Evolutionary conservation across 2,329 filamentous ascomycete genomes (phyloP).

Genomic region (Diaporthe ilicicola): DNA sequence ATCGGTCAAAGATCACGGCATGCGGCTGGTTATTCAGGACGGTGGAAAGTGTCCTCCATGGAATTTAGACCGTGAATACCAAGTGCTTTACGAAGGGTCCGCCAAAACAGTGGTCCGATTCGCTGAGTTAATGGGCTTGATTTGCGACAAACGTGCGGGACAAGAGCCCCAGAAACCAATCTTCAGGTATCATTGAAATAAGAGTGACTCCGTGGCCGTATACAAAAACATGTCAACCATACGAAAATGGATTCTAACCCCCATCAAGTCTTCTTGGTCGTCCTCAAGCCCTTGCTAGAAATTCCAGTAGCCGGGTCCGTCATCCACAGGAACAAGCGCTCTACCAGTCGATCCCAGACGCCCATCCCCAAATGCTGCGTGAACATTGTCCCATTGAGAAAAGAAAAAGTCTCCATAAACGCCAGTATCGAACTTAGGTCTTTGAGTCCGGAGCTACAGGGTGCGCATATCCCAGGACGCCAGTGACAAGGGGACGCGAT

Average conservation of each 20-base stretch:
- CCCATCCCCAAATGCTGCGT: not conserved
- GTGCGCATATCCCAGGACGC: not conserved
- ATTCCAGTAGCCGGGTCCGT: not conserved
- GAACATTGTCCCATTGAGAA: not conserved
- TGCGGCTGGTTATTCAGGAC: too few relatives aligned
- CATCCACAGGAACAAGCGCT: not conserved
- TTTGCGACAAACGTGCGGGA: not conserved
- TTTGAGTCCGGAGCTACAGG: not conserved
- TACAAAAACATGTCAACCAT: slow-evolving; percentile 17
- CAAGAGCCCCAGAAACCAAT: not conserved
- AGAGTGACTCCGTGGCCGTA: slow-evolving; percentile 16
- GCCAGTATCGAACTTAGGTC: not conserved
- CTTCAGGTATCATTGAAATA: slow-evolving; percentile 3
- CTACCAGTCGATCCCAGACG: not conserved
- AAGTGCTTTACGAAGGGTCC: not conserved
- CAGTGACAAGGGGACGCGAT: not conserved
- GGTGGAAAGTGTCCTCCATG: too few relatives aligned
- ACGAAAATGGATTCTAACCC: not conserved
- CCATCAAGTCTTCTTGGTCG: not conserved
- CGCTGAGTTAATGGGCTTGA: not conserved
- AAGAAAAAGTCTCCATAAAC: slow-evolving; percentile 10
- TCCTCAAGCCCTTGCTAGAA: not conserved
- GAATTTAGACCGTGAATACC: not conserved
- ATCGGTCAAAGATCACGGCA: not conserved
- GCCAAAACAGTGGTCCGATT: not conserved